Evolutionary conservation across 2,329 filamentous ascomycete species (phyloP).

Genomic region (Beauveria scarabaeidicola): DNA sequence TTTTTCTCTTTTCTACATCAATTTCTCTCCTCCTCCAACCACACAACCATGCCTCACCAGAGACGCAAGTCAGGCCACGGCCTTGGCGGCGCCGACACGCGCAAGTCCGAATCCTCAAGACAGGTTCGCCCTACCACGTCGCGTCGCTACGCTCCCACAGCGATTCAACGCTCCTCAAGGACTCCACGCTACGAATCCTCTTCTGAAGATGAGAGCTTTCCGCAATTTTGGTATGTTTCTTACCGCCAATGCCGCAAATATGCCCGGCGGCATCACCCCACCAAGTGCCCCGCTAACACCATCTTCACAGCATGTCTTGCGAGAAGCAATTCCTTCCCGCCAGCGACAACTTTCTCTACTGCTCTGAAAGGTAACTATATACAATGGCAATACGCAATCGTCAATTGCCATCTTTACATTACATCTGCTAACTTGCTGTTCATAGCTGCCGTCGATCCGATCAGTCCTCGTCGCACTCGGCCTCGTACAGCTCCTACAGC

Average conservation of each 20-base stretch:
- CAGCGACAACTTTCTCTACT: slow-evolving; percentile 51
- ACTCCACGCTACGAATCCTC: slow-evolving; percentile 42
- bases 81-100: slow-evolving; percentile 46
- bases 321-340: slow-evolving; percentile 57
- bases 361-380: slow-evolving; percentile 47
- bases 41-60: slow-evolving; percentile 42
- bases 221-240: slow-evolving; percentile 53
- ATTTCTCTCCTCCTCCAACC: slow-evolving; percentile 2
- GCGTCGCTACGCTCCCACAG: slow-evolving; percentile 38
- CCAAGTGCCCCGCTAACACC: slow-evolving; percentile 16
- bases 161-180: slow-evolving; percentile 42
- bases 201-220: slow-evolving; percentile 55
- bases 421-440: slow-evolving; percentile 15
- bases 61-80: slow-evolving; percentile 49
- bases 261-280: slow-evolving; percentile 13
- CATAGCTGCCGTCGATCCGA: slow-evolving; percentile 47
- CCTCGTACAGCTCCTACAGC: slow-evolving; percentile 15
- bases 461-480: slow-evolving; percentile 26
- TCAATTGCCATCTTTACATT: slow-evolving; percentile 15
- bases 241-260: slow-evolving; percentile 7
- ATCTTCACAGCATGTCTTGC: slow-evolving; percentile 49
- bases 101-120: slow-evolving; percentile 39
- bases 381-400: background rate
- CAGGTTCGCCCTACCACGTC: slow-evolving; percentile 39
- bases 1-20: background rate